Base-by-base conservation (phyloP, 805 yeast species). In the Candida multigemmis region DNA sequence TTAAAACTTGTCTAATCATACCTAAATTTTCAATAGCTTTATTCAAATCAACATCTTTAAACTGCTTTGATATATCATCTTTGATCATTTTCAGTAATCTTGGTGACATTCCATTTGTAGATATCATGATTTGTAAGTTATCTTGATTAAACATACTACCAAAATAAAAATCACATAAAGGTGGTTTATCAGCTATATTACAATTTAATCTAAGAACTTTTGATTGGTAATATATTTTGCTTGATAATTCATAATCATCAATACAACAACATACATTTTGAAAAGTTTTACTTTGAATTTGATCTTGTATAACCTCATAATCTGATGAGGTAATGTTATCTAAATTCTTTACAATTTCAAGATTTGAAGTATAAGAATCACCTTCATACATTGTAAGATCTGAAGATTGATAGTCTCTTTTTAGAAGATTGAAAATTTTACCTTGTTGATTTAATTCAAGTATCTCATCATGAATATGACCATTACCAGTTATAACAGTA, bases 31-130 rank as follows among this genome's bases (percentile, higher is more conserved):
- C 68, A 16, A 80, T 71, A 0, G 84, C 83, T 14, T 50, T 56
- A 27, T 69, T 75, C 20, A 83, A 55, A 36, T 68, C 67, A n/a
- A 53, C 37, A 11, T 45, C 57, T 16, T 51, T 48, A 25, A 60
- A 57, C 28, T 57, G 60, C 30, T 68, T 63, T 13, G 77, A 68
- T 29, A 83, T 76, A 20, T 71, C 54, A 32, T 71, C 66, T 36
- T 60, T 61, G 31, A 62, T 58, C 28, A 60, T 36, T 34, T 65
- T 65, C 27, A 85, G 77, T 40, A 83, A 65, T 28, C 91, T 53
- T 1, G 94, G 94, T 2, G 87, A 77, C 40, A 75, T 71, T 4
- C 94, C 93, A 48, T 81, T 82, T 8, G 94, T 81, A 21, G 84
- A 73, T 9, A 83, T 78, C 87, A 83, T 77, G 20, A 83, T 65